Percentiles rank a stretch among this genome's conserved stretches.
Conservation (phyloP, 1,284 basidiomycete species). For the Microbotryum silenes-acaulis region DNA sequence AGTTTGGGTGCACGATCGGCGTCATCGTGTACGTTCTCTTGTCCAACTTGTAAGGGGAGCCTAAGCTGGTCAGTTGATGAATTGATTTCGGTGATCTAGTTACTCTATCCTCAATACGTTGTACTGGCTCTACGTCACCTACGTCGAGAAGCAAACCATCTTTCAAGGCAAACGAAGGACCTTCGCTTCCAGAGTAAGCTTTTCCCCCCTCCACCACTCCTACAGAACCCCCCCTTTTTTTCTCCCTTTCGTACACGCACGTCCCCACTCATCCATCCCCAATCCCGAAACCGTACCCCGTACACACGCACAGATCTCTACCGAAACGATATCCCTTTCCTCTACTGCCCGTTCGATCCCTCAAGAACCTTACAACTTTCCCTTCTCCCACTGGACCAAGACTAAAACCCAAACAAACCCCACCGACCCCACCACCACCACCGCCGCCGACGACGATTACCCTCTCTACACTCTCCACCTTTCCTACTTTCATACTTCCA, state of each 20-base stretch:
- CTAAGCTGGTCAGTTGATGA: too few relatives aligned
- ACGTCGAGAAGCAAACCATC: slow-evolving; percentile 68
- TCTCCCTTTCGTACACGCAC: neutral
- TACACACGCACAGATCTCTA: slow-evolving; percentile 55
- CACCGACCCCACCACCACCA: too few relatives aligned
- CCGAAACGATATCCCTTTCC: slow-evolving; percentile 65
- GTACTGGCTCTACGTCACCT: slow-evolving; percentile 68
- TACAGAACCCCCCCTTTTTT: neutral
- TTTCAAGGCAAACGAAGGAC: slow-evolving; percentile 76
- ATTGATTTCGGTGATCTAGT: slow-evolving; percentile 43
- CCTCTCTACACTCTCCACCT: slow-evolving; percentile 59
- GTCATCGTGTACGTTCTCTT: slow-evolving; percentile 46
- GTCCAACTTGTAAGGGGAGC: too few relatives aligned
- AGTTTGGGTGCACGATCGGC: slow-evolving; percentile 67
- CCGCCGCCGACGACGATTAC: neutral
- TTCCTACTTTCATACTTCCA: slow-evolving; percentile 62
- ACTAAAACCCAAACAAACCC: slow-evolving; percentile 18
- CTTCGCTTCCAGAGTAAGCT: slow-evolving; percentile 63
- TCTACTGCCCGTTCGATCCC: slow-evolving; percentile 54
- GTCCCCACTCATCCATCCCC: neutral
- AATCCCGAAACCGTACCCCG: neutral
- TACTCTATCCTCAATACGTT: slow-evolving; percentile 61
- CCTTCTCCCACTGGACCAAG: slow-evolving; percentile 30
- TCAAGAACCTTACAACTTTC: slow-evolving; percentile 23
- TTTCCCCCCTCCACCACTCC: neutral